Evolutionary conservation across 1,284 basidiomycete species (phyloP).

Genomic region (Meira nashicola): DNA sequence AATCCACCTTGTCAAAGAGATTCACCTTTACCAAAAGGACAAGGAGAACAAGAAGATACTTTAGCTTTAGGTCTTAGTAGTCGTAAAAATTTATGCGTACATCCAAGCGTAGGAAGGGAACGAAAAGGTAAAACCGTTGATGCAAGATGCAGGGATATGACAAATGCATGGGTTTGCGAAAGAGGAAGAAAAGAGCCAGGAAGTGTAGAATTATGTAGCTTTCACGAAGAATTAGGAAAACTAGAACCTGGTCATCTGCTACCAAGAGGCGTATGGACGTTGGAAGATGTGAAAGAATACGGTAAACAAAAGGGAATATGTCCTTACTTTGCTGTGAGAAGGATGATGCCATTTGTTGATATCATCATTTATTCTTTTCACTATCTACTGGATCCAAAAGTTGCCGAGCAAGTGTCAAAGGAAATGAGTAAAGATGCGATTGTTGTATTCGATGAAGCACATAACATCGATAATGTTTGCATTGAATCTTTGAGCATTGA

Average conservation of each 20-base stretch:
- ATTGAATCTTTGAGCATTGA: conserved; percentile 98
- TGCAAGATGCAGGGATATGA: conserved; percentile 91
- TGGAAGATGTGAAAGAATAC: conserved; percentile 87
- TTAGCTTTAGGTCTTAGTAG: conserved; percentile 88
- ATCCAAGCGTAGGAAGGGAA: conserved; percentile 91
- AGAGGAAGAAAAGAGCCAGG: conserved; percentile 82
- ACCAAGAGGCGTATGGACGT: conserved; percentile 83
- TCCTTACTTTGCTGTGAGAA: conserved; percentile 91
- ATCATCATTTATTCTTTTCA: conserved; percentile 99
- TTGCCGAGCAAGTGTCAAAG: conserved; percentile 96
- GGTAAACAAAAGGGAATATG: conserved; percentile 81
- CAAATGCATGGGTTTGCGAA: conserved; percentile 76
- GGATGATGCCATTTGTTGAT: conserved; percentile 96
- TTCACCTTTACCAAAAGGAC: conserved; percentile 18
- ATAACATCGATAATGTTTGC: conserved; percentile 99
- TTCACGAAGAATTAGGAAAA: conserved; percentile 83
- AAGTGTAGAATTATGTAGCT: conserved; percentile 85
- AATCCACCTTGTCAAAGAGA: conserved; percentile 24
- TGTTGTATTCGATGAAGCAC: conserved; percentile 98
- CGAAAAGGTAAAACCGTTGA: conserved; percentile 98
- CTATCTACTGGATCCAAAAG: conserved; percentile 96
- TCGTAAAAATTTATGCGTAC: conserved; percentile 92
- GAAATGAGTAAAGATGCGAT: conserved; percentile 97
- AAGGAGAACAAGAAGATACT: conserved; percentile 59
- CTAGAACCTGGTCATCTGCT: conserved; percentile 79